These are phyloP conservation scores for Paracoccidioides brasiliensis DNA, from an alignment of 2,329 filamentous ascomycete species.

Conservation along the genomic window DNA sequence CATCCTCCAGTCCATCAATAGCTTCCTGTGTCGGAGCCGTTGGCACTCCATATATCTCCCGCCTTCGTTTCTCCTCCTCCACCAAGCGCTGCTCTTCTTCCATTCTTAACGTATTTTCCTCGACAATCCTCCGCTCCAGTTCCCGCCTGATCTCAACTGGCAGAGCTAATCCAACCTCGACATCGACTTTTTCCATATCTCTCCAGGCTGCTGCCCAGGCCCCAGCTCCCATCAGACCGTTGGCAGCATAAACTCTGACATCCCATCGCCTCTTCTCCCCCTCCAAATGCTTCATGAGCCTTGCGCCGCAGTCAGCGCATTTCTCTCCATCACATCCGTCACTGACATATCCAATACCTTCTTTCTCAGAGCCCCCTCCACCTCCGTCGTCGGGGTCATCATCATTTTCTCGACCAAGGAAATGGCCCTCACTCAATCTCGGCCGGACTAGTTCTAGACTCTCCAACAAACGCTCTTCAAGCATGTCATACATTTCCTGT, in stretches of 20 bases:
- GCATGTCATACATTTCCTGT: slow-evolving; percentile 47
- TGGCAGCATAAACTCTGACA: slow-evolving; percentile 85
- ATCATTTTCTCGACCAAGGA: slow-evolving; percentile 28
- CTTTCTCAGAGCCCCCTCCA: slow-evolving; percentile 20
- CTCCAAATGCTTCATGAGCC: slow-evolving; percentile 31
- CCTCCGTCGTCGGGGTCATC: slow-evolving; percentile 19
- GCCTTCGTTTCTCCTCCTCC: slow-evolving; percentile 10
- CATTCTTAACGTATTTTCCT: slow-evolving; percentile 26
- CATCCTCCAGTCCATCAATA: slow-evolving; percentile 13
- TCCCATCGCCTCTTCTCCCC: slow-evolving; percentile 42
- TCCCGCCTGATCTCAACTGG: slow-evolving; percentile 39
- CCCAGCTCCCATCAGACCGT: slow-evolving; percentile 80
- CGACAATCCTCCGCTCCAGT: slow-evolving; percentile 33
- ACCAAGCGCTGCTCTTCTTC: slow-evolving; percentile 12
- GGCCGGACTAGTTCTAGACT: slow-evolving; percentile 44
- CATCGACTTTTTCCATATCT: slow-evolving; percentile 97
- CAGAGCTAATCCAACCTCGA: slow-evolving; percentile 67
- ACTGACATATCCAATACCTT: slow-evolving; percentile 23
- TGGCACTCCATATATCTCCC: slow-evolving; percentile 12
- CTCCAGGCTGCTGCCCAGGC: slow-evolving; percentile 92
- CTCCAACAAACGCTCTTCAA: slow-evolving; percentile 50
- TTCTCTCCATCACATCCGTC: slow-evolving; percentile 23
- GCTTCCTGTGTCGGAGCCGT: slow-evolving; percentile 12
- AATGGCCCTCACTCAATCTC: slow-evolving; percentile 47
- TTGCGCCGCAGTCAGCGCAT: slow-evolving; percentile 39